A percentile compares a stretch with the other conserved stretches of the same genome.
Evolutionary conservation across 148 eudicot genomes (phyloP).

Genomic region (Polygonum aviculare): DNA sequence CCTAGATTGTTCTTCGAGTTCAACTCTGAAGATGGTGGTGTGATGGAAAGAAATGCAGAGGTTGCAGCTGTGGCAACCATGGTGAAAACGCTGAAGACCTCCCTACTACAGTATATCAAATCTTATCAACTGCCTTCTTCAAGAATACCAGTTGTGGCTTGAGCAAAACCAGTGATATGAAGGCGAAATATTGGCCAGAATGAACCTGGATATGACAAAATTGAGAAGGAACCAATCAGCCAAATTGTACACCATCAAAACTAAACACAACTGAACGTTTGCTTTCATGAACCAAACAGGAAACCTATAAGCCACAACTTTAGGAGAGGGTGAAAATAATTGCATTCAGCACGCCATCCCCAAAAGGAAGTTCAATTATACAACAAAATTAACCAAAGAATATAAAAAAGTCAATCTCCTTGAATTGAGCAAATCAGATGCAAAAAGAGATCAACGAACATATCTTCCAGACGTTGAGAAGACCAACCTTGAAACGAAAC

Average conservation of each 20-base stretch:
- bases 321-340: not conserved
- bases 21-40: slow-evolving; percentile 43
- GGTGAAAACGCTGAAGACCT: slow-evolving; percentile 4
- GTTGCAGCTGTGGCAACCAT: slow-evolving; percentile 90
- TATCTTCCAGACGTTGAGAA: not conserved
- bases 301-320: not conserved
- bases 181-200: not conserved
- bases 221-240: not conserved
- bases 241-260: not conserved
- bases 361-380: not conserved
- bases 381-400: not conserved
- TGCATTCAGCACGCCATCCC: not conserved
- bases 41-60: slow-evolving; percentile 45
- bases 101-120: slow-evolving; percentile 2
- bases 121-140: not conserved
- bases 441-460: not conserved
- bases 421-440: not conserved
- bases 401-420: not conserved
- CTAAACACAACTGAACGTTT: not conserved
- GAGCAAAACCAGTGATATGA: not conserved
- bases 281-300: not conserved
- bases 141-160: not conserved
- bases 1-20: slow-evolving; percentile 40
- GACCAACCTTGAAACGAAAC: not conserved
- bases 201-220: slow-evolving; percentile 1